phyloP scores from a whole-genome alignment of 1,139 yeast genomes.

The Sugiyamaella novakii region DNA sequence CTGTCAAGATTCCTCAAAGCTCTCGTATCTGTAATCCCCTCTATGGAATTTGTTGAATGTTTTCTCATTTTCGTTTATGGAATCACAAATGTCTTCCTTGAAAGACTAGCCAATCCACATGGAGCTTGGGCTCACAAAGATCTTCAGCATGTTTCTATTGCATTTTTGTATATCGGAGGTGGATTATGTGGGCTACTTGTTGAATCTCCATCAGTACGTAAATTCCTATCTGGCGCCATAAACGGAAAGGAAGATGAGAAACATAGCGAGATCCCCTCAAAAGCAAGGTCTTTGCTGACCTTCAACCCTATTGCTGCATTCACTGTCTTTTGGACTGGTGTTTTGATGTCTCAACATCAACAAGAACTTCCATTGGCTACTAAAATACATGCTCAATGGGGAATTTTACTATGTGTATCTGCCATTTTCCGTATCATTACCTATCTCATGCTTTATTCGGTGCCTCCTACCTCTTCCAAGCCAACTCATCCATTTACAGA shows the following conservation, averaged over 20 bases:
- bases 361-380: slow-evolving; percentile 82
- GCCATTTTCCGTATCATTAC: slow-evolving; percentile 75
- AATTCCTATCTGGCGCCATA: slow-evolving; percentile 27
- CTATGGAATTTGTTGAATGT: slow-evolving; percentile 87
- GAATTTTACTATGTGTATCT: slow-evolving; percentile 73
- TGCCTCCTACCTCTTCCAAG: slow-evolving; percentile 48
- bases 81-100: slow-evolving; percentile 81
- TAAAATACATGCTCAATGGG: slow-evolving; percentile 88
- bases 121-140: slow-evolving; percentile 89
- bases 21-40: slow-evolving; percentile 25
- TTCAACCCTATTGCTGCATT: slow-evolving; percentile 88
- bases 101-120: slow-evolving; percentile 74
- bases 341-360: slow-evolving; percentile 92
- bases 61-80: slow-evolving; percentile 84
- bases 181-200: slow-evolving; percentile 88
- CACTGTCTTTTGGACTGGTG: slow-evolving; percentile 94
- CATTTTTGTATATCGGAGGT: slow-evolving; percentile 89
- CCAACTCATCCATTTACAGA: slow-evolving; percentile 85
- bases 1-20: slow-evolving; percentile 32
- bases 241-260: slow-evolving; percentile 14
- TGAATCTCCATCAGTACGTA: slow-evolving; percentile 56
- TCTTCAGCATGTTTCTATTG: slow-evolving; percentile 91
- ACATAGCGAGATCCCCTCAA: neutral
- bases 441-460: slow-evolving; percentile 57
- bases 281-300: slow-evolving; percentile 27